Evolutionary conservation across 1,284 basidiomycete species (phyloP).

Genomic region (Leucoagaricus sp.): DNA sequence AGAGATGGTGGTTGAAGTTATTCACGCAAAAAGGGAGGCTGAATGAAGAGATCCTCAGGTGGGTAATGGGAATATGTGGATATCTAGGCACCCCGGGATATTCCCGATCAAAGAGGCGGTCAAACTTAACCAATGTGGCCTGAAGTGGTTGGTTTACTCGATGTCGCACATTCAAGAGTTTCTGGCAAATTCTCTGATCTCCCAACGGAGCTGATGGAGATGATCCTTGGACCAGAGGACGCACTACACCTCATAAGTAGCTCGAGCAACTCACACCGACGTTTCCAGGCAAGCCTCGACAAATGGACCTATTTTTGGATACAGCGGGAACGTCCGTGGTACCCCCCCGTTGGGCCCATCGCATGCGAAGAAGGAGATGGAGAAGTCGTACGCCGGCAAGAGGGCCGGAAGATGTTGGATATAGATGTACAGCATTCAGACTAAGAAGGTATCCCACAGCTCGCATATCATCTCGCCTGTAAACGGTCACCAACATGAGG

Average conservation of each 20-base stretch:
- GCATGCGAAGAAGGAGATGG: neutral
- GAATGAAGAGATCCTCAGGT: constrained; percentile 15
- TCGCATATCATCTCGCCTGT: constrained; percentile 4
- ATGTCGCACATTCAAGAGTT: neutral
- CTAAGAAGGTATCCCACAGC: neutral
- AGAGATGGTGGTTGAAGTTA: constrained; percentile 12
- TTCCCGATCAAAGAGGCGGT: constrained; percentile 1
- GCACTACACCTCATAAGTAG: neutral
- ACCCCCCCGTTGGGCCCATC: neutral
- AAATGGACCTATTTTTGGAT: neutral
- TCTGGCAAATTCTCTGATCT: neutral
- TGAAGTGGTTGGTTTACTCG: no score
- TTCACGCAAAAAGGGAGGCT: constrained; percentile 12
- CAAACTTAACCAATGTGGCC: neutral
- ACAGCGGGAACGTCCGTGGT: constrained; percentile 1
- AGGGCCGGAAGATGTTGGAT: neutral
- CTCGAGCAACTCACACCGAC: neutral
- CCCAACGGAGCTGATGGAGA: neutral
- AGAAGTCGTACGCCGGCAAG: neutral
- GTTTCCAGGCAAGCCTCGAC: neutral
- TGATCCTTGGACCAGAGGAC: neutral
- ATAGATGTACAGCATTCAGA: neutral
- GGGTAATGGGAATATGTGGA: constrained; percentile 20
- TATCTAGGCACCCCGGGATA: constrained; percentile 8
- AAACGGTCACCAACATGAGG: constrained; percentile 2